Base-by-base conservation (phyloP, 164 flowering plant species). In the Liriodendron chinense region DNA sequence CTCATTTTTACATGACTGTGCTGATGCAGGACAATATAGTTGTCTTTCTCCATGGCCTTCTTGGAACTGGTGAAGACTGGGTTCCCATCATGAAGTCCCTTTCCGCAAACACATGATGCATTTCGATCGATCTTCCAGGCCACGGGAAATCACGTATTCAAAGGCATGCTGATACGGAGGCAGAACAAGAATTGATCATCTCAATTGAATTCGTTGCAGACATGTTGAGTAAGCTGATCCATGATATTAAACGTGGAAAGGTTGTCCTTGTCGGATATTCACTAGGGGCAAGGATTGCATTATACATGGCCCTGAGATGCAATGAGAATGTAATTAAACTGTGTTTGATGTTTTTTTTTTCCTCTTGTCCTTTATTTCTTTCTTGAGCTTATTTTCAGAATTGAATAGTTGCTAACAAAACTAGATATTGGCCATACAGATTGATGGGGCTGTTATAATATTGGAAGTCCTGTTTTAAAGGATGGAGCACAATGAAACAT, bases 1-100 rank as follows among this genome's bases (percentile, higher is more conserved):
- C 47, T 22, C 24, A 34, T 61, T 13, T 25, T 62, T 21, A 0
- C 69, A 63, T 75, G 47, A 53, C 73, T 79, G 21, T 50, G 66
- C 28, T 73, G 49, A 22, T 85, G 82, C 94, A 95, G 98, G 82
- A 83, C 50, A 82, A 78, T 72, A 84, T 86, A 49, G 53, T 92
- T 53, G 49, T 91, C n/a, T 83, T 88, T 82, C 84, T 90, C 73
- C 90, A 88, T 86, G 99, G 99, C 4, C 92, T 94, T 85, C 97
- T 96, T 76, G 98, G 99, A 79, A 91, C 90, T 81, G 83, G 94
- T 81, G 90, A 84, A 79, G 99, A 96, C 66, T 96, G 98, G 98
- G 77, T 87, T 68, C 87, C 94, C 28, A 80, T 87, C 61, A 94
- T 92, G 99, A 88, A 91, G 80, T 86, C 90, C 70, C 57, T 91